Evolutionary conservation across 2,329 filamentous ascomycete genomes (phyloP), one percentile per base, ranked within the genome.

Genomic region (Penicillium aurantiogriseum): DNA sequence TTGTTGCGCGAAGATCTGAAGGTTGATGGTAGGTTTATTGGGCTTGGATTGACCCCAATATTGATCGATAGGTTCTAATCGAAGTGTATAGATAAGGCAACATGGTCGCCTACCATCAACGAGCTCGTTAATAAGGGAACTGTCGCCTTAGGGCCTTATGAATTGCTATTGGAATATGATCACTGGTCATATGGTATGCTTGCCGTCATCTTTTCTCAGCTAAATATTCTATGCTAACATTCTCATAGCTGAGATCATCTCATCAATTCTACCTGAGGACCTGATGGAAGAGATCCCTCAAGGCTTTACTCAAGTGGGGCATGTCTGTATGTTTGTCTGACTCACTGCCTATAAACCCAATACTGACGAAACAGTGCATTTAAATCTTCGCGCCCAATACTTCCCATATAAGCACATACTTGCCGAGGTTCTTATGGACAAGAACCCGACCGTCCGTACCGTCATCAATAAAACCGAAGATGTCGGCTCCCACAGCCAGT

Each of bases 391-490:
- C 50, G 86, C 90, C 21, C 84, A 87, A 63, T 97, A 92, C 70
- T 79, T 91, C 11, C 91, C 90, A 0, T 96, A 95, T 80, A 96
- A 94, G 74, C 74, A 88, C 63, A 73, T 97, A 42, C 92, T 97
- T 49, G 94, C 89, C 0, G 81, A 93, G 68, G 87, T 97, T 3
- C 79, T 99, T 21, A 78, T 91, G 51, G 94, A 97, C 79, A 99
- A 99, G 78, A 96, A 96, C 75, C 83, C 86, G 10, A 79, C 78
- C 45, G 85, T 97, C 59, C 83, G 81, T 58, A 99, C 94, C 0
- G 92, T 99, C 65, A 97, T 99, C 78, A 97, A 97, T 82, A 99
- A 99, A 76, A 84, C 88, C 43, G 89, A 96, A 74, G 88, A 91
- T 60, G 93, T 99, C 9, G 94, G 94, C 57, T 84, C 85, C 23